Conservation (phyloP, 192 early-diverging fungal species). For the Mortierella hygrophila region DNA sequence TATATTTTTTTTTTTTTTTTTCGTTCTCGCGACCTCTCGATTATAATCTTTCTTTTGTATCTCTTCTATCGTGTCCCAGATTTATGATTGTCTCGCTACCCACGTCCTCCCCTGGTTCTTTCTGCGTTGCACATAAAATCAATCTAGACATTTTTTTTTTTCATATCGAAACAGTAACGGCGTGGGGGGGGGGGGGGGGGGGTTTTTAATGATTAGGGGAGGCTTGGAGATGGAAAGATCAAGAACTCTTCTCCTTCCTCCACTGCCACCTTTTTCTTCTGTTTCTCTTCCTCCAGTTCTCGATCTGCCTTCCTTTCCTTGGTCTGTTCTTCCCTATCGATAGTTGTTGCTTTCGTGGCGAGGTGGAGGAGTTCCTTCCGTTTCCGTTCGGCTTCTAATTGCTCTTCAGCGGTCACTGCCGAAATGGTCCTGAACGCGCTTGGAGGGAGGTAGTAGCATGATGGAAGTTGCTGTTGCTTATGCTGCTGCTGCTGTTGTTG, state of each 20-base stretch:
- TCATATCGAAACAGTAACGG: too few species aligned
- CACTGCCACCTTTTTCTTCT: conserved; percentile 1
- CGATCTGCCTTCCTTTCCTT: not conserved
- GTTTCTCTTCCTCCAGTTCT: not conserved
- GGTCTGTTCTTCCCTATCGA: not conserved
- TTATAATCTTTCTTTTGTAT: not conserved
- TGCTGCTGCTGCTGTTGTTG: too few species aligned
- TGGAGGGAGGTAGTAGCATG: conserved; percentile 35
- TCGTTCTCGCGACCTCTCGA: not conserved
- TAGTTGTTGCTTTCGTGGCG: not conserved
- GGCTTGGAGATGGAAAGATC: conserved; percentile 15
- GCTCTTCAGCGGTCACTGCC: conserved; percentile 20
- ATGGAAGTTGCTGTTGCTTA: conserved; percentile 1
- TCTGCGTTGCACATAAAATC: too few species aligned
- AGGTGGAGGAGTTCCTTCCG: not conserved
- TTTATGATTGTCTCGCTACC: not conserved
- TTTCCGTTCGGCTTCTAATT: not conserved
- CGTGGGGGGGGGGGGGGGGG: too few species aligned
- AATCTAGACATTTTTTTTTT: not conserved
- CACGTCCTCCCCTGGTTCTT: not conserved
- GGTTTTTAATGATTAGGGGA: not conserved
- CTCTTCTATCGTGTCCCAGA: not conserved
- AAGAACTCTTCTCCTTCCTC: conserved; percentile 21
- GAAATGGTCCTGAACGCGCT: conserved; percentile 34
- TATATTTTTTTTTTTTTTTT: not conserved